Percentiles rank a stretch among this genome's conserved stretches.
phyloP scores from a whole-genome alignment of 2,329 filamentous ascomycete species.

The Thelonectria olida region DNA sequence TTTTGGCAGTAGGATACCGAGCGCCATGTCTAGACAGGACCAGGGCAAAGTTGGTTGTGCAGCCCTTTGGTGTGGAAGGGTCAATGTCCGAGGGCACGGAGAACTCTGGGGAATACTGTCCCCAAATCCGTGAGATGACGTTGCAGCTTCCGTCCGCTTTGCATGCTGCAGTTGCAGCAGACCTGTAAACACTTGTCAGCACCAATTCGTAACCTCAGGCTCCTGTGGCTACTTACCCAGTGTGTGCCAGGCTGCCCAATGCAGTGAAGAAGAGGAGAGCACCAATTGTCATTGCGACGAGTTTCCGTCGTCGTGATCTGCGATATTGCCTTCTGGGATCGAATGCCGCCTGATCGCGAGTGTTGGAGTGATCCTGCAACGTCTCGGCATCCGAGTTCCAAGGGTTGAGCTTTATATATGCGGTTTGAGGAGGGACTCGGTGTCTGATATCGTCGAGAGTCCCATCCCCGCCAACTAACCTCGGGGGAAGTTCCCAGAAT shows the following conservation, averaged over 20 bases:
- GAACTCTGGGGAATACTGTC: conserved; percentile 89
- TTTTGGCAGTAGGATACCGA: conserved; percentile 78
- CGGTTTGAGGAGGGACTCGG: background rate
- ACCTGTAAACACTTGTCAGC: conserved; percentile 7
- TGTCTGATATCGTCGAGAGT: background rate
- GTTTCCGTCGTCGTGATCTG: background rate
- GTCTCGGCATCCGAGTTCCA: background rate
- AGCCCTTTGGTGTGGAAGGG: conserved; percentile 69
- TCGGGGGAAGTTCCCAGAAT: conserved; percentile 3
- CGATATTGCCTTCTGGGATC: background rate
- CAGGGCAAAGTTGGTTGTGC: conserved; percentile 81
- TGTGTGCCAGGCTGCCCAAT: background rate
- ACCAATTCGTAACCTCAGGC: background rate
- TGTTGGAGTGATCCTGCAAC: background rate
- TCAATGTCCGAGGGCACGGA: conserved; percentile 74
- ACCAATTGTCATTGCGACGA: conserved; percentile 8
- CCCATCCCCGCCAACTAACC: background rate
- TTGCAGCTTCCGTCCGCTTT: conserved; percentile 57
- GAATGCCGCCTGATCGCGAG: background rate
- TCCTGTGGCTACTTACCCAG: background rate
- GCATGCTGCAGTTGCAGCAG: conserved; percentile 31
- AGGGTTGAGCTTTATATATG: background rate
- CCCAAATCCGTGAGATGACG: conserved; percentile 74
- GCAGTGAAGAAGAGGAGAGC: conserved; percentile 3
- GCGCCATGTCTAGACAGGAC: conserved; percentile 87